These are phyloP conservation scores for Trichophyton mentagrophytes DNA, from an alignment of 2,329 filamentous ascomycete species.

Conservation along the genomic window DNA sequence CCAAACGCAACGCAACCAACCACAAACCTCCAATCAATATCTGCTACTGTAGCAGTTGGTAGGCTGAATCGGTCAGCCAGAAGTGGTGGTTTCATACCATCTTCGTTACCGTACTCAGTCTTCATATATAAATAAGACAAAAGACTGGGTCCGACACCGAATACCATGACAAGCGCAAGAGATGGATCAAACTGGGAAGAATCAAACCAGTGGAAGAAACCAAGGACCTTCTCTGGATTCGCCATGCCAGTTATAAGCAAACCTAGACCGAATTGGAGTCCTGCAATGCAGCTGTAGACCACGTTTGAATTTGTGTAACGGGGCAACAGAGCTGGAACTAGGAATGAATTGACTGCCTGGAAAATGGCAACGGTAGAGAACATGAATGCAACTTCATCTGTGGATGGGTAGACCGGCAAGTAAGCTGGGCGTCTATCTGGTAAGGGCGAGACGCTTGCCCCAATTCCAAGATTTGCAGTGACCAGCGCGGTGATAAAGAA, in stretches of 20 bases:
- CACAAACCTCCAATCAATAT: constrained; percentile 39
- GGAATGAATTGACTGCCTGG: constrained; percentile 22
- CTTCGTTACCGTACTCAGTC: constrained; percentile 18
- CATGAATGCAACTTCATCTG: constrained; percentile 25
- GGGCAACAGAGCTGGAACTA: constrained; percentile 21
- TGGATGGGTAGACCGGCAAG: constrained; percentile 32
- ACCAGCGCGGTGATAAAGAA: constrained; percentile 36
- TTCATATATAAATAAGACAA: constrained; percentile 22
- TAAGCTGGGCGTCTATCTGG: constrained; percentile 33
- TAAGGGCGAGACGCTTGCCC: constrained; percentile 29
- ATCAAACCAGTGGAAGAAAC: constrained; percentile 38
- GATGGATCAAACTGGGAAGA: constrained; percentile 39
- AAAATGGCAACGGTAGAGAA: constrained; percentile 21
- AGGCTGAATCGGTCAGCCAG: constrained; percentile 33
- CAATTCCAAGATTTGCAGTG: constrained; percentile 27
- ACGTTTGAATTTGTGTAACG: constrained; percentile 23
- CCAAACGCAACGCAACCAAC: constrained; percentile 38
- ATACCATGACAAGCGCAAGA: constrained; percentile 37
- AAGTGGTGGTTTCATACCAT: constrained; percentile 26
- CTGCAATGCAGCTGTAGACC: constrained; percentile 34
- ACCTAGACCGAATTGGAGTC: constrained; percentile 40
- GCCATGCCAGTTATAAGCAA: constrained; percentile 42
- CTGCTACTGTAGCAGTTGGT: constrained; percentile 33
- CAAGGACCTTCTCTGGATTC: constrained; percentile 37
- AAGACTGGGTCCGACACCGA: constrained; percentile 38